Evolutionary conservation across 345 rosid genomes (phyloP).

Genomic region (Eucalyptus cloeziana): DNA sequence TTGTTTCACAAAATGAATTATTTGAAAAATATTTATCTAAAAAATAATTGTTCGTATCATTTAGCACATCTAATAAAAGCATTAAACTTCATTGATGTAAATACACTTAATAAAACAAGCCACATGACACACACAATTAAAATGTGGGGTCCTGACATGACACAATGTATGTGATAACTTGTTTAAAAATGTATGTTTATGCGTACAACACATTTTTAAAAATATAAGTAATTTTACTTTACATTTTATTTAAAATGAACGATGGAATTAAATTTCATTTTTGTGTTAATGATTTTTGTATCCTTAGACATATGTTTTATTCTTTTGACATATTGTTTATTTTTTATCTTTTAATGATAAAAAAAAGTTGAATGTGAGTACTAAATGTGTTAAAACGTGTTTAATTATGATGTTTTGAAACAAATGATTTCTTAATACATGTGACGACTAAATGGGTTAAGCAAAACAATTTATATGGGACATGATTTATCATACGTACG

Average conservation of each 20-base stretch:
- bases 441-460: background rate
- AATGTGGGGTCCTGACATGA: background rate
- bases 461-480: background rate
- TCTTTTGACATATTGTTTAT: background rate
- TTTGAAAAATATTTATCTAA: too few relatives aligned
- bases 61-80: background rate
- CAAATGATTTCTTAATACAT: background rate
- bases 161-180: background rate
- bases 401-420: background rate
- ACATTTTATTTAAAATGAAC: background rate
- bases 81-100: background rate
- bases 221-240: background rate
- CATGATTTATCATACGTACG: background rate
- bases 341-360: background rate
- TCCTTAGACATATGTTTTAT: background rate
- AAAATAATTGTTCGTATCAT: too few relatives aligned
- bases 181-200: background rate
- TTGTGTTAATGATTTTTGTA: background rate
- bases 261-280: background rate
- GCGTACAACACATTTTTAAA: background rate
- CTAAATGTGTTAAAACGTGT: background rate
- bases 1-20: too few relatives aligned
- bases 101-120: background rate
- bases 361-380: background rate
- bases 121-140: background rate